These are phyloP conservation scores for Lachnellula occidentalis DNA, from an alignment of 2,329 filamentous ascomycete genomes.

Conservation along the genomic window DNA sequence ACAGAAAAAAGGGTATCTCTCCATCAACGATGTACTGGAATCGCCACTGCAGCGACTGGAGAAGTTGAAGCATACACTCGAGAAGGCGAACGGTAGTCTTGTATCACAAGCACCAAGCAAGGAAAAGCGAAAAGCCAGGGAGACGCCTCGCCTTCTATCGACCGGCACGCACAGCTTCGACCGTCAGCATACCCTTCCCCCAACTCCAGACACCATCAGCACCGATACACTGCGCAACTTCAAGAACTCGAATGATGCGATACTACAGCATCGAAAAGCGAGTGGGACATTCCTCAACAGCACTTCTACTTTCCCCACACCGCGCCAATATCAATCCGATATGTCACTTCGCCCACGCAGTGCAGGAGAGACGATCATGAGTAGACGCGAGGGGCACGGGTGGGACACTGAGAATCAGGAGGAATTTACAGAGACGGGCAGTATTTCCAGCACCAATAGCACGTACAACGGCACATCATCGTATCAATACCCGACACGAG, in stretches of 20 bases:
- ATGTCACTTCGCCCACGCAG: slow-evolving; percentile 27
- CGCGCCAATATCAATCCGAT: slow-evolving; percentile 19
- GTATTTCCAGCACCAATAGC: slow-evolving; percentile 19
- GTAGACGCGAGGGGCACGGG: slow-evolving; percentile 30
- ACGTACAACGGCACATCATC: slow-evolving; percentile 14
- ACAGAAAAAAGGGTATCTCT: slow-evolving; percentile 36
- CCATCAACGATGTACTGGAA: slow-evolving; percentile 43
- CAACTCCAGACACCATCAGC: slow-evolving; percentile 33
- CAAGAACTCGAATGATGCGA: slow-evolving; percentile 46
- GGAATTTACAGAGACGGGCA: slow-evolving; percentile 25
- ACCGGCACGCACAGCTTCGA: slow-evolving; percentile 35
- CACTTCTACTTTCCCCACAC: slow-evolving; percentile 17
- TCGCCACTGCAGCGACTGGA: slow-evolving; percentile 49
- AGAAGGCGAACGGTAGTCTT: slow-evolving; percentile 18
- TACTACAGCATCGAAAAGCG: slow-evolving; percentile 22
- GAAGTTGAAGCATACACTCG: slow-evolving; percentile 32
- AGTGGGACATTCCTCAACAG: slow-evolving; percentile 18
- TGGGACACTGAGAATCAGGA: slow-evolving; percentile 31
- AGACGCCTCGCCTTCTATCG: slow-evolving; percentile 11
- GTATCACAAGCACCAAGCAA: slow-evolving; percentile 6
- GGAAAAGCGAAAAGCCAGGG: slow-evolving; percentile 11
- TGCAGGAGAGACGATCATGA: slow-evolving; percentile 31
- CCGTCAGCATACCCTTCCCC: slow-evolving; percentile 26
- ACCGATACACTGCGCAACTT: slow-evolving; percentile 36
- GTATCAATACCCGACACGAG: slow-evolving; percentile 11